phyloP scores from a whole-genome alignment of 2,329 filamentous ascomycete species.

The Cytospora chrysosperma region DNA sequence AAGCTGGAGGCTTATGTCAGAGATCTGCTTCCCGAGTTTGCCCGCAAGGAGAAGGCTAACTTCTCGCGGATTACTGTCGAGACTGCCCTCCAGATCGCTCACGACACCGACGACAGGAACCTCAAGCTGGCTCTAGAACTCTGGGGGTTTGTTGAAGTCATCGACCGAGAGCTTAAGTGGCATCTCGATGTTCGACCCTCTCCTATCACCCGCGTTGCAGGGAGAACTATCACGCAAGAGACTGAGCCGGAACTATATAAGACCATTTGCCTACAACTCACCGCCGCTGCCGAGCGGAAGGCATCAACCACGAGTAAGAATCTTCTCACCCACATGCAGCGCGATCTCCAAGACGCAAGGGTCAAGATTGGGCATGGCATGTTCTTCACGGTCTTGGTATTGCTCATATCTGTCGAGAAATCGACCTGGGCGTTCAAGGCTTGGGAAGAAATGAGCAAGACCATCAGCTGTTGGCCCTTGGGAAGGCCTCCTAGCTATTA shows the following conservation, averaged over 20 bases:
- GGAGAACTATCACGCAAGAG: constrained; percentile 51
- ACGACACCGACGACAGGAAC: constrained; percentile 51
- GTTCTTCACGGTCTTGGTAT: constrained; percentile 60
- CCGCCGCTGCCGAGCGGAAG: constrained; percentile 63
- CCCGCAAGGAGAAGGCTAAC: constrained; percentile 58
- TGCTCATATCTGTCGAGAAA: constrained; percentile 66
- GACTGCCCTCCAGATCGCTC: constrained; percentile 46
- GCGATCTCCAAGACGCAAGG: constrained; percentile 60
- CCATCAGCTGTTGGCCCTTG: constrained; percentile 56
- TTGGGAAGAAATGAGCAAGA: constrained; percentile 58
- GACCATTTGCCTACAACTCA: constrained; percentile 63
- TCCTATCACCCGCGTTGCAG: constrained; percentile 38
- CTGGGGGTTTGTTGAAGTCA: constrained; percentile 64
- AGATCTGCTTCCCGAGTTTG: constrained; percentile 55
- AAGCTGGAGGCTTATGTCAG: constrained; percentile 63
- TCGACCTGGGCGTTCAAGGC: constrained; percentile 68
- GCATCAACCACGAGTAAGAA: constrained; percentile 58
- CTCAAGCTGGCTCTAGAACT: constrained; percentile 60
- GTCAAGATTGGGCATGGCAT: constrained; percentile 59
- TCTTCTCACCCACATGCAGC: constrained; percentile 60
- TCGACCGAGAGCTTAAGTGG: constrained; percentile 64
- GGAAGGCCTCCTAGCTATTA: constrained; percentile 57
- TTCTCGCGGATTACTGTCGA: constrained; percentile 60
- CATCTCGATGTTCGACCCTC: constrained; percentile 50
- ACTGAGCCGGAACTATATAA: constrained; percentile 57